These are phyloP conservation scores for Deuterostichococcus epilithicus DNA, from an alignment of 139 green algal genomes.

Conservation along the genomic window DNA sequence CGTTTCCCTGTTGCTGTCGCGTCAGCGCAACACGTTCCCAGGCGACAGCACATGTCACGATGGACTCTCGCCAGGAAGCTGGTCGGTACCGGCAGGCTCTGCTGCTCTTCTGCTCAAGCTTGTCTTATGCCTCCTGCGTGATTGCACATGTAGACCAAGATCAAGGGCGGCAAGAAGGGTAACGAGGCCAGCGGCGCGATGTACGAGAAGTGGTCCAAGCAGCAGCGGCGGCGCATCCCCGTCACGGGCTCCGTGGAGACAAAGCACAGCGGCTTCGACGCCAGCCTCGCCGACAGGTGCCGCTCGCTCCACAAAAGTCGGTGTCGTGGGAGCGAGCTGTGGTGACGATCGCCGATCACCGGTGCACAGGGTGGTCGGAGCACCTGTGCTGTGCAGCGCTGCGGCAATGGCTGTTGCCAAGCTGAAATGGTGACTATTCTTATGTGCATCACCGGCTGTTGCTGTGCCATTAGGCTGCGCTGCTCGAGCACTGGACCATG, in stretches of 20 bases:
- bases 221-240: constrained; percentile 13
- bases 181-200: constrained; percentile 34
- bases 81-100: no score
- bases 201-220: constrained; percentile 70
- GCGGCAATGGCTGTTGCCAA: background rate
- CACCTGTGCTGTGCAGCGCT: no score
- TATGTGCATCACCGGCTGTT: background rate
- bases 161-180: constrained; percentile 17
- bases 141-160: constrained; percentile 17
- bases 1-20: no score
- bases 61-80: no score
- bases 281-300: constrained; percentile 19
- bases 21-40: no score
- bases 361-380: background rate
- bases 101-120: no score
- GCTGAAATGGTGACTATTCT: background rate
- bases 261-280: background rate
- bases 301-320: background rate
- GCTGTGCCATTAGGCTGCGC: background rate
- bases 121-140: no score
- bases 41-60: no score
- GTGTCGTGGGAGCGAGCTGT: no score
- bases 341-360: no score
- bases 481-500: background rate
- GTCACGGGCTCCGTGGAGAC: background rate